Evolutionary conservation across 108 stramenopile species (phyloP), one percentile per base, ranked within the genome.

Genomic region (Cyclotella cryptica): DNA sequence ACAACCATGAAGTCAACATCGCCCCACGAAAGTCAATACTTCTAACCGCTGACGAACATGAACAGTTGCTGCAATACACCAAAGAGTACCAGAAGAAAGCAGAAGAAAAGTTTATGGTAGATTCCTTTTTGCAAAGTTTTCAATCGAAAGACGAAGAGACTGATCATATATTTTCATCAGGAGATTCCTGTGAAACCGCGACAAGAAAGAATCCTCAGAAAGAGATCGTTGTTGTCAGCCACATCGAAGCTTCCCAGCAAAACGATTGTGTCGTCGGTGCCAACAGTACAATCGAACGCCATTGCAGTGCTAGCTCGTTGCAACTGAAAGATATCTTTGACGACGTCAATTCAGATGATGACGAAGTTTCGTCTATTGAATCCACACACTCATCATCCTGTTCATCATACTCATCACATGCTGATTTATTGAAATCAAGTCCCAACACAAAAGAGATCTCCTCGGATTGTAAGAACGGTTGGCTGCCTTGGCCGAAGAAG

Each of bases 291-390:
- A 7, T 49, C 9, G n/a, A 49, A 9, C 47, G 47, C 47, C 3
- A 17, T 49, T n/a, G 9, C 9, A 49, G 47, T 9, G 15, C 9
- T 1, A 49, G 18, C 47, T 49, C 47, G 2, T 49, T 49, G 47
- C 47, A n/a, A 49, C n/a, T 49, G 9, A 49, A 49, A 49, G 47
- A 49, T n/a, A 49, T 49, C 47, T 49, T 49, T 49, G 47, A 49
- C 15, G 47, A 49, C 3, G 9, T 49, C 2, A 9, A 49, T 49
- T 49, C 47, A n/a, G 47, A 49, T 9, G 47, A 49, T 9, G 47
- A 49, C n/a, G 47, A 49, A n/a, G 9, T n/a, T 49, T 49, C n/a
- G n/a, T 49, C 47, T 1, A 49, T n/a, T 49, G 47, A 9, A n/a
- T 35, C 35, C 35, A 5, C 35, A 35, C 2, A 35, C 4, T 35